phyloP scores from a whole-genome alignment of 2,329 filamentous ascomycete species.

The Aspergillus clavatus region DNA sequence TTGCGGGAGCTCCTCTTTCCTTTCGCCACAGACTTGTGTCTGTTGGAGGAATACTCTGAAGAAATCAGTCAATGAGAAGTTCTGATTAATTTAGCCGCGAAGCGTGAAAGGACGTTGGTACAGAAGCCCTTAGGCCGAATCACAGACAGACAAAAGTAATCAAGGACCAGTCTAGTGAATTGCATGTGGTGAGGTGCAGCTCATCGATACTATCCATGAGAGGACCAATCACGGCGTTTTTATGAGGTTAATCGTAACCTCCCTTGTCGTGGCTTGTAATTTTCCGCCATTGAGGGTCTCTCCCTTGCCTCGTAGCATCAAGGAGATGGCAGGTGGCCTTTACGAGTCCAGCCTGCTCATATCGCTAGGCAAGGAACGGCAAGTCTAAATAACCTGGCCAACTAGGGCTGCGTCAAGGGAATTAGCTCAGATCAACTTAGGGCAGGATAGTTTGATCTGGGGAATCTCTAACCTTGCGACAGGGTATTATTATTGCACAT shows the following conservation, averaged over 20 bases:
- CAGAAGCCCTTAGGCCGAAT: no score
- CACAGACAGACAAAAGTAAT: no score
- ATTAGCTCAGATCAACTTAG: background rate
- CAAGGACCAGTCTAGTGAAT: no score
- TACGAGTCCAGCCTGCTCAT: background rate
- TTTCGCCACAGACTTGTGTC: background rate
- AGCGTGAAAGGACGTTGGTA: no score
- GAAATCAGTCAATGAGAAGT: background rate
- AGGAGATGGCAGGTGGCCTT: background rate
- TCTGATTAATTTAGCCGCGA: background rate
- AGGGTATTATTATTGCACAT: background rate
- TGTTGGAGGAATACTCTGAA: background rate
- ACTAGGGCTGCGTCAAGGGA: background rate
- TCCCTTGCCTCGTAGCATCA: background rate
- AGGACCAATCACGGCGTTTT: background rate
- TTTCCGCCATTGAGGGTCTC: background rate
- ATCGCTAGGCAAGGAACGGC: background rate
- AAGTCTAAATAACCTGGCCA: background rate
- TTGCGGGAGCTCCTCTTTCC: background rate
- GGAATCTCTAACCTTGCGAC: background rate
- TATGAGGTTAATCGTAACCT: background rate
- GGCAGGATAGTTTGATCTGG: background rate
- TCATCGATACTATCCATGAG: no score
- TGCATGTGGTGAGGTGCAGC: no score
- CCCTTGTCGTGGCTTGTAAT: background rate